These are phyloP conservation scores for Sonneratia alba DNA, from an alignment of 345 rosid species.

Conservation along the genomic window DNA sequence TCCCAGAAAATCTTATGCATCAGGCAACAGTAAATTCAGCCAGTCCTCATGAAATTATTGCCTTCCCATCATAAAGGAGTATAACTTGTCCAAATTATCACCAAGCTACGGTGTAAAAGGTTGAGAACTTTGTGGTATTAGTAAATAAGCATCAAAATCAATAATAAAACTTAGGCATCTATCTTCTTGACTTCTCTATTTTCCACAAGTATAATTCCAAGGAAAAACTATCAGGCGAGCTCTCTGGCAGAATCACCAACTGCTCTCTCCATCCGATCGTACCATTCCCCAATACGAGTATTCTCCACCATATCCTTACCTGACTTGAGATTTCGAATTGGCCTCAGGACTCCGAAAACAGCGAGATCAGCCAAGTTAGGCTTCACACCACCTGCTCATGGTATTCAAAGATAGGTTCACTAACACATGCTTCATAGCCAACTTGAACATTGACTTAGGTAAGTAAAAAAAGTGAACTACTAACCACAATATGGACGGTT, in stretches of 20 bases:
- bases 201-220: neutral
- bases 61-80: no score
- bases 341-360: conserved; percentile 86
- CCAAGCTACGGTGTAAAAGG: no score
- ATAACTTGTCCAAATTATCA: no score
- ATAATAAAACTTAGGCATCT: neutral
- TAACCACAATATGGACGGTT: conserved; percentile 33
- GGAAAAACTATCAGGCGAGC: conserved; percentile 17
- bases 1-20: no score
- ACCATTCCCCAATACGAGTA: conserved; percentile 83
- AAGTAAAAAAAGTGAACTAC: neutral
- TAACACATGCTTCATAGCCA: neutral
- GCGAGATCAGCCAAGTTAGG: conserved; percentile 94
- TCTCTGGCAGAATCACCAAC: conserved; percentile 60
- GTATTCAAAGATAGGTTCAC: neutral
- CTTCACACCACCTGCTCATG: conserved; percentile 51
- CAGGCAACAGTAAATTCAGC: no score
- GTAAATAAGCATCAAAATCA: no score
- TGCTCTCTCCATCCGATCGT: conserved; percentile 55
- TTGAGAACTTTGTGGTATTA: no score
- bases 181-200: neutral
- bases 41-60: no score
- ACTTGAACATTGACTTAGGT: neutral
- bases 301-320: conserved; percentile 91
- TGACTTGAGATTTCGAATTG: conserved; percentile 61